Evolutionary conservation across 345 rosid species (phyloP), one percentile per base, ranked within the genome.

Genomic region (Geranium brycei): DNA sequence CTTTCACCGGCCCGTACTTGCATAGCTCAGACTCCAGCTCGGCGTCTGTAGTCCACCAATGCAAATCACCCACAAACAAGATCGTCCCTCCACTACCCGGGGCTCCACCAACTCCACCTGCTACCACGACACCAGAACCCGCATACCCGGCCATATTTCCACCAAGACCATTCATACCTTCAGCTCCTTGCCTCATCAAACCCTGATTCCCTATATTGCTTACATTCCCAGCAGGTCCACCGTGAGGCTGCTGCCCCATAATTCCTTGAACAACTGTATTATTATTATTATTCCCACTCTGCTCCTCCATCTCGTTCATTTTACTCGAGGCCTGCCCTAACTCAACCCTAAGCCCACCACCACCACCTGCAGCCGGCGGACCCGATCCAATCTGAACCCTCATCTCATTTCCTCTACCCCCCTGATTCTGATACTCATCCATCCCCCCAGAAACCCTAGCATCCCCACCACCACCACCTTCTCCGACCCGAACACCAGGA

Each of bases 41-140:
- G 0, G 87, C 88, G 80, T 90, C 95, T 1, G 90, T 90, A 4
- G 95, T 90, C 95, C 97, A 90, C 97, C 92, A 90, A 77, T 87
- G 95, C 81, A 90, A 70, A 64, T 90, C 92, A 7, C 97, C 97
- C 63, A 90, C 87, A 71, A 85, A 90, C 71, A 90, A 72, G 65
- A 79, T 76, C 0, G 88, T 78, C 61, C 83, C 87, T 0, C 79
- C 74, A 11, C 79, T 76, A 5, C 81, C 81, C 3, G 75, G 82
- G 4, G 70, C 73, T 14, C 78, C 76, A 3, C 75, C 80, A 3
- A 62, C 56, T 3, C 68, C 77, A 17, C 55, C 64, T 13, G 56
- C 74, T 81, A 51, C 67, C 28, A 23, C 64, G 62, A 74, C 73
- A 66, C 67, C 72, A 7, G 67, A 73, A 67, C 59, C 74, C 23